Percentiles rank a stretch among this genome's conserved stretches.
Conservation (phyloP, 805 yeast species). For the Yarrowia keelungensis region DNA sequence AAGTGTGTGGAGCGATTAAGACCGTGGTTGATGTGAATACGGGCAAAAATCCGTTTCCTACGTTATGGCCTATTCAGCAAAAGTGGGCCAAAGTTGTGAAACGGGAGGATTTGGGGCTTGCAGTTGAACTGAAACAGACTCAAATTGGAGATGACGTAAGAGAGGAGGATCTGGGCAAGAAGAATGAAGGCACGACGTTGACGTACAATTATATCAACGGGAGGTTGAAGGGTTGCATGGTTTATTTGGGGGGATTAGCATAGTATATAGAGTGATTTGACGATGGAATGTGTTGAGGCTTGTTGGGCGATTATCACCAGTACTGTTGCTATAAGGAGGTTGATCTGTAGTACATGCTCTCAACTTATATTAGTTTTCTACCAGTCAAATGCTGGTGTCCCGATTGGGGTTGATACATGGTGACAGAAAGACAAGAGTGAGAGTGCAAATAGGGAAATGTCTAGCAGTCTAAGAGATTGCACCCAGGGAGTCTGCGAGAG, state of each 20-base stretch:
- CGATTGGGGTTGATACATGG: too few species aligned
- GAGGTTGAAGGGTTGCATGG: conserved; percentile 11
- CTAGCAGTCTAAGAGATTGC: too few species aligned
- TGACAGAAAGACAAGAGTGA: too few species aligned
- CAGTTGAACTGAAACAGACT: background rate
- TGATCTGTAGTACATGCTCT: too few species aligned
- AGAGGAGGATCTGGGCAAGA: conserved; percentile 3
- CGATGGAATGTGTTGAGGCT: too few species aligned
- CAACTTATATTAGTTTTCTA: too few species aligned
- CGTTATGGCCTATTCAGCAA: conserved; percentile 9
- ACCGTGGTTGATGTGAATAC: conserved; percentile 7
- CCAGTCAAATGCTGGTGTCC: too few species aligned
- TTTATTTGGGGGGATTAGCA: background rate
- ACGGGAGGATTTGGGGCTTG: background rate
- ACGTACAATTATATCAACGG: conserved; percentile 12
- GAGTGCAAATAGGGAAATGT: too few species aligned
- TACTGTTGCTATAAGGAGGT: too few species aligned
- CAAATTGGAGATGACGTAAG: background rate
- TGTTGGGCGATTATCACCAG: too few species aligned
- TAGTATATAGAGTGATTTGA: too few species aligned
- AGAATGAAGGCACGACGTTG: background rate
- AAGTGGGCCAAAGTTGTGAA: background rate
- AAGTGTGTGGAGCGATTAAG: background rate
- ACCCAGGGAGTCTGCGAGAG: too few species aligned
- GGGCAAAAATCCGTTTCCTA: background rate